Percentiles rank a stretch among this genome's conserved stretches.
phyloP scores from a whole-genome alignment of 179 eudicot species.

The Silene vulgaris region DNA sequence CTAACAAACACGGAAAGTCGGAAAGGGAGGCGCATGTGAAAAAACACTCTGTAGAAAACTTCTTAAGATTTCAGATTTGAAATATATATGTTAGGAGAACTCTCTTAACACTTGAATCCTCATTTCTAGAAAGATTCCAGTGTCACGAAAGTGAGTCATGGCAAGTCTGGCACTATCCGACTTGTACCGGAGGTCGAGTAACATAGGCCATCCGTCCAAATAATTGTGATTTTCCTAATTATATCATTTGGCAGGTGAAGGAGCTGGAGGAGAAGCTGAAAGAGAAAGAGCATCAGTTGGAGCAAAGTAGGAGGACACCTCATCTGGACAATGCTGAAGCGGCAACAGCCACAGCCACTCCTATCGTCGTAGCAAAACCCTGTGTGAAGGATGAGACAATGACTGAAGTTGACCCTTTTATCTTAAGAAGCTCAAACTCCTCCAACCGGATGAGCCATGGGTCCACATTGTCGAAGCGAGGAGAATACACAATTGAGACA shows the following conservation, averaged over 20 bases:
- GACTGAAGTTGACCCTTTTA: constrained; percentile 45
- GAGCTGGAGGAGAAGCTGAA: constrained; percentile 73
- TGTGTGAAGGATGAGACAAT: constrained; percentile 33
- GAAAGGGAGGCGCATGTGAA: too few species aligned
- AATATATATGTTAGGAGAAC: too few species aligned
- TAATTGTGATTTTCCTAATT: not conserved
- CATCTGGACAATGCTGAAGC: constrained; percentile 33
- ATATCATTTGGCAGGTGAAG: constrained; percentile 46
- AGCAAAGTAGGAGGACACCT: constrained; percentile 23
- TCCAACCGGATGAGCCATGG: constrained; percentile 51
- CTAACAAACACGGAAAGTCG: too few species aligned
- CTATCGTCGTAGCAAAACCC: constrained; percentile 37
- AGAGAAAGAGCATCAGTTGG: constrained; percentile 47
- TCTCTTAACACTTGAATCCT: too few species aligned
- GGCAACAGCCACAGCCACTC: constrained; percentile 40
- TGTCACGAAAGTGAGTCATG: too few species aligned
- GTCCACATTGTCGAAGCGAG: constrained; percentile 39
- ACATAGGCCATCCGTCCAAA: too few species aligned
- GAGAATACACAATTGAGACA: constrained; percentile 32
- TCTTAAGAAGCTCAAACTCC: constrained; percentile 61
- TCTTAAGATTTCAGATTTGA: too few species aligned
- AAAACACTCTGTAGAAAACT: too few species aligned
- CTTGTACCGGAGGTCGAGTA: too few species aligned
- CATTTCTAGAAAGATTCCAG: too few species aligned
- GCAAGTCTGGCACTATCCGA: too few species aligned